Base-by-base conservation (phyloP, 2,329 filamentous ascomycete genomes). In the Claviceps capensis region DNA sequence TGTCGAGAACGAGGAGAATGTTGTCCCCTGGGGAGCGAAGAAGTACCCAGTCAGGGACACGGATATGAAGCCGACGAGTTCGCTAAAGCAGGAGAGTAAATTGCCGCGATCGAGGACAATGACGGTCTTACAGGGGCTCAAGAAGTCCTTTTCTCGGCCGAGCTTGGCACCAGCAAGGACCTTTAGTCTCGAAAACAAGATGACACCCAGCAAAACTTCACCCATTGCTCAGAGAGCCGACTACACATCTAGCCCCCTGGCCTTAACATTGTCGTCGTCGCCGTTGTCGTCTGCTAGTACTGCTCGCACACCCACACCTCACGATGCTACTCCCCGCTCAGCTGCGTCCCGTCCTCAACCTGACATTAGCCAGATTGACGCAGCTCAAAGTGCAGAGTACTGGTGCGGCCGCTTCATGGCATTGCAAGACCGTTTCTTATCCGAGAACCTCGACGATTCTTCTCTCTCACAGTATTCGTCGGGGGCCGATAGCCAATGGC, bases 371-470 rank as follows among this genome's bases (percentile, higher is more conserved):
- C 61, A 64, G 2, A 63, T 80, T 14, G 61, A 62, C 49, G 65
- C 61, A 0, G 69, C 74, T 2, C 72, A 76, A 58, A 65, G 71
- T 5, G 70, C 72, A 2, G 63, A 69, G 2, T 84, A 82, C 62
- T 85, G 82, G 82, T 69, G 72, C 11, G 82, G 82, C 17, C 77
- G 82, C 41, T 82, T 83, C 60, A 66, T 73, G 49, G 66, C 77
- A 2, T 63, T 83, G 0, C 70, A 76, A 49, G 80, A 84, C 63
- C 72, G 70, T 17, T 63, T 63, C 16, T 53, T 60, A 2, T 41
- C 61, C 3, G 65, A 69, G 37, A 60, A 59, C 2, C 60, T 64
- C 17, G 53, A 53, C 2, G 54, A 55, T 26, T 53, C 55, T 22
- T 37, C 51, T 9, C 22, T 8, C 41, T 49, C 17, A 14, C 49